These are phyloP conservation scores for Kwoniella heveanensis DNA, from an alignment of 768 basidiomycete genomes.

Conservation along the genomic window DNA sequence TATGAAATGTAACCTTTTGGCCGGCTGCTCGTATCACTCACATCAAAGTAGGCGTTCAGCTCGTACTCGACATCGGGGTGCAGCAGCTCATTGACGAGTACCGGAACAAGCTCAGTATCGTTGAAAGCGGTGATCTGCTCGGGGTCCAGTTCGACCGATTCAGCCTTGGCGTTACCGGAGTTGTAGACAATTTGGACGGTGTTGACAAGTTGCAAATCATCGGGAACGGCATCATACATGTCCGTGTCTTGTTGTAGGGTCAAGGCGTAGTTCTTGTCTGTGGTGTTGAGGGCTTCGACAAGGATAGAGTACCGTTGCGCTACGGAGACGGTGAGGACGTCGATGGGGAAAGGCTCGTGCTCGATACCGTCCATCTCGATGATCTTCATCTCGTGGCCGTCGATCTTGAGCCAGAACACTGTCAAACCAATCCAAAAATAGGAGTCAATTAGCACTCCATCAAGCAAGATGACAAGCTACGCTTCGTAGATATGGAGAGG, in stretches of 20 bases:
- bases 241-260: conserved; percentile 66
- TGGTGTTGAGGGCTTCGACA: conserved; percentile 86
- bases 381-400: conserved; percentile 58
- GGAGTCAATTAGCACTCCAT: too few species aligned
- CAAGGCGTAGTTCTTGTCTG: conserved; percentile 79
- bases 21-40: conserved; percentile 26
- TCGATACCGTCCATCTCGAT: conserved; percentile 62
- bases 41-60: conserved; percentile 73
- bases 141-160: conserved; percentile 60
- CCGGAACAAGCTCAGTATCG: conserved; percentile 66
- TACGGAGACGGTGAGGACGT: conserved; percentile 72
- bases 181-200: conserved; percentile 82
- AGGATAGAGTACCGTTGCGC: conserved; percentile 93
- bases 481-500: too few species aligned
- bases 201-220: conserved; percentile 72
- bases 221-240: conserved; percentile 83
- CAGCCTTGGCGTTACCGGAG: conserved; percentile 61
- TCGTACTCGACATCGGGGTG: conserved; percentile 65
- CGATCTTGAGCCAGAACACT: conserved; percentile 57
- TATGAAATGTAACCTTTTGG: not conserved
- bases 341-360: conserved; percentile 70
- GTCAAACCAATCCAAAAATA: conserved; percentile 16
- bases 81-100: conserved; percentile 59
- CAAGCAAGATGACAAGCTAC: too few species aligned
- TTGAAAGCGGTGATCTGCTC: conserved; percentile 37